Percentiles rank a stretch among this genome's conserved stretches.
Evolutionary conservation across 345 rosid genomes (phyloP).

Genomic region (Passiflora organensis): DNA sequence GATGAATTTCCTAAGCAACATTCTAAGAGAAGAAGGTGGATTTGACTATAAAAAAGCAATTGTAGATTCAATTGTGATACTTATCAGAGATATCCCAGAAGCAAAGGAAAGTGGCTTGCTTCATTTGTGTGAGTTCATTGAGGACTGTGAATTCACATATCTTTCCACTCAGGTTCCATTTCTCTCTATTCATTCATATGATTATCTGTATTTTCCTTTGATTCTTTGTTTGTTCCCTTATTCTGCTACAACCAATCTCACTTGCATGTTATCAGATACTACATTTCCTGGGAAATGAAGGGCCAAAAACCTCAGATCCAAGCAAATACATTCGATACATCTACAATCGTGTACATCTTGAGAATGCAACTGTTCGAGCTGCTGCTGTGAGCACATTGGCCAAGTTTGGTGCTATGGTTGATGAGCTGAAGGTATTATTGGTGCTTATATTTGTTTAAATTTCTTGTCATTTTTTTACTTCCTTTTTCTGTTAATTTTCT

Average conservation of each 20-base stretch:
- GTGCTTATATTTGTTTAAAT: slow-evolving; percentile 1
- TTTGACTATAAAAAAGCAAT: slow-evolving; percentile 97
- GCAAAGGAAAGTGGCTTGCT: slow-evolving; percentile 95
- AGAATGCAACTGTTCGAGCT: slow-evolving; percentile 97
- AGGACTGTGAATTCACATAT: slow-evolving; percentile 99
- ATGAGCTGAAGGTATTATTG: slow-evolving; percentile 63
- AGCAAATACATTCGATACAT: slow-evolving; percentile 94
- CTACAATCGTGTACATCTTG: slow-evolving; percentile 96
- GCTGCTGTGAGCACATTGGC: slow-evolving; percentile 94
- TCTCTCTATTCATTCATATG: neutral
- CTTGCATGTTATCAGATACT: slow-evolving; percentile 52
- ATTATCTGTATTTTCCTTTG: neutral
- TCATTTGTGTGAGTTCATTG: slow-evolving; percentile 97
- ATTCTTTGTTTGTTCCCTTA: neutral
- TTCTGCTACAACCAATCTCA: slow-evolving; percentile 3
- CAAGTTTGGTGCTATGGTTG: slow-evolving; percentile 93
- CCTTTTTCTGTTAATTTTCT: no score
- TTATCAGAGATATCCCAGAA: slow-evolving; percentile 97
- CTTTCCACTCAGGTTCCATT: slow-evolving; percentile 85
- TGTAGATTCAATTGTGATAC: slow-evolving; percentile 93
- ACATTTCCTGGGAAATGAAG: slow-evolving; percentile 95
- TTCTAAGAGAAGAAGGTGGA: slow-evolving; percentile 99
- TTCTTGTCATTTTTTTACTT: neutral
- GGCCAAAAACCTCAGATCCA: slow-evolving; percentile 92
- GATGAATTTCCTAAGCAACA: slow-evolving; percentile 98